phyloP scores from a whole-genome alignment of 495 filamentous ascomycete species.

The Trichoderma gamsii region DNA sequence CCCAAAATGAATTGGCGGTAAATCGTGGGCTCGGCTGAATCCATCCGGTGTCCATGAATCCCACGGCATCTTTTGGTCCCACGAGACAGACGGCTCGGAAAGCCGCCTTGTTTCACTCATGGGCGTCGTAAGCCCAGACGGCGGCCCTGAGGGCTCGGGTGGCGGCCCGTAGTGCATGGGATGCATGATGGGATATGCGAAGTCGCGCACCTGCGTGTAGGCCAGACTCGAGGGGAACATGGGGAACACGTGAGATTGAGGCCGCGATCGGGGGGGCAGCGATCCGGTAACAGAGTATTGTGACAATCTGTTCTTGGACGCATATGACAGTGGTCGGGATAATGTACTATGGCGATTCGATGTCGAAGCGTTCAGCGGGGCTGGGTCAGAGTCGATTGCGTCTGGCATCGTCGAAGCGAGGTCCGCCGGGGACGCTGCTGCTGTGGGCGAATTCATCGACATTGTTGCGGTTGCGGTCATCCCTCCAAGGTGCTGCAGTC shows the following conservation, averaged over 20 bases:
- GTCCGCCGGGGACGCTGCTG: slow-evolving; percentile 46
- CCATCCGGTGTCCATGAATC: slow-evolving; percentile 39
- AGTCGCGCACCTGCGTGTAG: slow-evolving; percentile 89
- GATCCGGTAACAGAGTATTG: slow-evolving; percentile 59
- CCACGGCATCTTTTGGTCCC: slow-evolving; percentile 53
- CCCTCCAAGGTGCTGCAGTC: neutral
- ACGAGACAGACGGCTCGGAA: slow-evolving; percentile 69
- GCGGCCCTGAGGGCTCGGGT: slow-evolving; percentile 57
- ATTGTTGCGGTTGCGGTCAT: slow-evolving; percentile 46
- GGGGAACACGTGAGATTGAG: slow-evolving; percentile 70
- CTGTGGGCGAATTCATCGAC: slow-evolving; percentile 52
- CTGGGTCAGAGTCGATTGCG: slow-evolving; percentile 52
- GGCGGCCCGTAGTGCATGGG: slow-evolving; percentile 92
- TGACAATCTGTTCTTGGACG: slow-evolving; percentile 62
- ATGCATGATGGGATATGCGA: slow-evolving; percentile 78
- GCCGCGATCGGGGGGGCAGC: slow-evolving; percentile 67
- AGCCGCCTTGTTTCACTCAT: slow-evolving; percentile 73
- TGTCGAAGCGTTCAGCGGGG: slow-evolving; percentile 58
- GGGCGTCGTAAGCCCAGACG: slow-evolving; percentile 76
- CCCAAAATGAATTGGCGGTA: slow-evolving; percentile 78
- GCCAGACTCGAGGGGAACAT: slow-evolving; percentile 82
- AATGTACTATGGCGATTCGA: slow-evolving; percentile 51
- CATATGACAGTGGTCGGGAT: slow-evolving; percentile 63
- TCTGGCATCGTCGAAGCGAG: slow-evolving; percentile 43
- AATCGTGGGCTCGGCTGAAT: slow-evolving; percentile 49